Evolutionary conservation across 2,329 filamentous ascomycete genomes (phyloP).

Genomic region (Fusarium sp.): DNA sequence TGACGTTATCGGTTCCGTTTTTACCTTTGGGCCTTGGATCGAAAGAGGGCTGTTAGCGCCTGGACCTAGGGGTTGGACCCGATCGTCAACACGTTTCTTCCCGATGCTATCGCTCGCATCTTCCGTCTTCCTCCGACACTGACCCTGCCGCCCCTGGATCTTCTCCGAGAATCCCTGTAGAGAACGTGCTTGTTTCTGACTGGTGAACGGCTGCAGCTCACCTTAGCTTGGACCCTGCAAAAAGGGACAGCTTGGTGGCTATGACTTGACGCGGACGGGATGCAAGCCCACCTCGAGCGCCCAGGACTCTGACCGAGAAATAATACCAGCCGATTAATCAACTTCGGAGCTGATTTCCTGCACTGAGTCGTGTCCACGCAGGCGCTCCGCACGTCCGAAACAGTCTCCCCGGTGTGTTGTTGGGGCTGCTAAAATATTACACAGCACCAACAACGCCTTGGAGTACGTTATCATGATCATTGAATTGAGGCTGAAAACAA

Average conservation of each 20-base stretch:
- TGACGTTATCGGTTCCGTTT: constrained; percentile 21
- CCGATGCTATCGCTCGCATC: constrained; percentile 34
- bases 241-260: constrained; percentile 7
- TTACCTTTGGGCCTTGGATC: constrained; percentile 17
- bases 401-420: constrained; percentile 2
- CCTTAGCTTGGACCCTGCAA: constrained; percentile 21
- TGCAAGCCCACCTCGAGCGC: not conserved
- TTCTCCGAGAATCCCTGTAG: constrained; percentile 14
- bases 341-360: not conserved
- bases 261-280: not conserved
- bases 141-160: constrained; percentile 16
- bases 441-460: not conserved
- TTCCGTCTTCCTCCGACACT: constrained; percentile 34
- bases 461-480: constrained; percentile 3
- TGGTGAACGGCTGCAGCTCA: constrained; percentile 18
- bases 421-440: constrained; percentile 13
- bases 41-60: constrained; percentile 7
- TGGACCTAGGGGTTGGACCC: too few species aligned
- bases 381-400: constrained; percentile 17
- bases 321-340: not conserved
- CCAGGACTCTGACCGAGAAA: constrained; percentile 14
- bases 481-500: constrained; percentile 32
- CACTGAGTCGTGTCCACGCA: not conserved
- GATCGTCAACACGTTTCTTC: constrained; percentile 31
- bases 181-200: constrained; percentile 35